phyloP scores from a whole-genome alignment of 495 filamentous ascomycete genomes.

The Mytilinidion resinicola region DNA sequence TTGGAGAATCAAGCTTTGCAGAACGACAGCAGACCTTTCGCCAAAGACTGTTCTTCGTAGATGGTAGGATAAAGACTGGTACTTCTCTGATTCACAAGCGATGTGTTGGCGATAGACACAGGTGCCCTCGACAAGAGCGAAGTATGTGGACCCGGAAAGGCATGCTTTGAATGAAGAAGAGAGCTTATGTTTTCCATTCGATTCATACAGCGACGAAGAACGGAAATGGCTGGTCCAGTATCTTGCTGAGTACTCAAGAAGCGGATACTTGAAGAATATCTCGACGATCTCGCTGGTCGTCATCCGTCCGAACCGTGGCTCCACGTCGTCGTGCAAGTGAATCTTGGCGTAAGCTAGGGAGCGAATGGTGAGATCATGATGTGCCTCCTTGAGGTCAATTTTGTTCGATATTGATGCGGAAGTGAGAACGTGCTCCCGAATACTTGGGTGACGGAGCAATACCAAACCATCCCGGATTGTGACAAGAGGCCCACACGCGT shows the following conservation, averaged over 20 bases:
- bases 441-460: constrained; percentile 52
- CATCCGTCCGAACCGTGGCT: constrained; percentile 11
- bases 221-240: constrained; percentile 58
- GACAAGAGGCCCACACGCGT: constrained; percentile 16
- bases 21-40: constrained; percentile 49
- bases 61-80: constrained; percentile 14
- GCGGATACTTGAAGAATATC: constrained; percentile 44
- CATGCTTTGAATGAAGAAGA: constrained; percentile 44
- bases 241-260: constrained; percentile 52
- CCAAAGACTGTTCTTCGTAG: constrained; percentile 50
- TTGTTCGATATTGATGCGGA: constrained; percentile 12
- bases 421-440: constrained; percentile 36
- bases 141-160: constrained; percentile 46
- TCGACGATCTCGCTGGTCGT: constrained; percentile 28
- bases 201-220: constrained; percentile 43
- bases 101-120: constrained; percentile 17
- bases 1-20: constrained; percentile 42
- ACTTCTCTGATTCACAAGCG: constrained; percentile 16
- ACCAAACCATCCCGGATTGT: constrained; percentile 42
- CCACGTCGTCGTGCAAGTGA: constrained; percentile 14
- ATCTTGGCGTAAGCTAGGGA: constrained; percentile 44
- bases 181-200: constrained; percentile 44
- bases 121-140: constrained; percentile 18
- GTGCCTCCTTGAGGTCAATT: constrained; percentile 44
- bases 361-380: constrained; percentile 49